Conservation (phyloP, 805 yeast genomes). For the Candida arabinofermentans region DNA sequence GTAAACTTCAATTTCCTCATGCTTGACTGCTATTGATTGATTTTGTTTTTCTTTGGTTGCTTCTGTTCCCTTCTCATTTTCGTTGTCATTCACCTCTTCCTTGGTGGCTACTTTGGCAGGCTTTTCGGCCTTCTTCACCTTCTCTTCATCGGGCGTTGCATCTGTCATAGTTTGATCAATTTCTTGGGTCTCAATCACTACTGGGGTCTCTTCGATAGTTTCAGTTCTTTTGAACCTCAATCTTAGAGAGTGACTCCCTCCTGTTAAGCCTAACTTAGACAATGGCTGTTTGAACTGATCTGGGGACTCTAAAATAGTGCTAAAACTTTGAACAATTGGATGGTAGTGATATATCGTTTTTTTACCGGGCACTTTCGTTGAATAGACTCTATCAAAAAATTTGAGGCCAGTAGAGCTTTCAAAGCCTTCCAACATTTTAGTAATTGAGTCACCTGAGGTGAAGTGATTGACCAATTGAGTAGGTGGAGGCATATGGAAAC, state of each 20-base stretch:
- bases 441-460: constrained; percentile 5
- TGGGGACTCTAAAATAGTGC: constrained; percentile 12
- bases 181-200: not conserved
- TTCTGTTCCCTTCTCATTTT: not conserved
- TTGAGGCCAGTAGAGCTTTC: constrained; percentile 8
- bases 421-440: constrained; percentile 14
- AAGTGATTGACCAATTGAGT: constrained; percentile 12
- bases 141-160: not conserved
- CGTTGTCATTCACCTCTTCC: not conserved
- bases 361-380: not conserved
- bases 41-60: not conserved
- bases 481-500: constrained; percentile 12
- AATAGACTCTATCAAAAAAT: constrained; percentile 7
- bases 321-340: constrained; percentile 25
- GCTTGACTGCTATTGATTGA: not conserved
- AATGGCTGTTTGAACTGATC: constrained; percentile 20
- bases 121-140: not conserved
- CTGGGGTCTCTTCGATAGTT: not conserved
- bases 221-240: constrained; percentile 18
- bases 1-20: constrained; percentile 14
- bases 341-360: constrained; percentile 7
- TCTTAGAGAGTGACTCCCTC: constrained; percentile 27
- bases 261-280: constrained; percentile 21
- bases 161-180: not conserved
- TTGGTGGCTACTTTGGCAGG: not conserved